phyloP scores from a whole-genome alignment of 495 filamentous ascomycete species.

The Daldinia concentrica region DNA sequence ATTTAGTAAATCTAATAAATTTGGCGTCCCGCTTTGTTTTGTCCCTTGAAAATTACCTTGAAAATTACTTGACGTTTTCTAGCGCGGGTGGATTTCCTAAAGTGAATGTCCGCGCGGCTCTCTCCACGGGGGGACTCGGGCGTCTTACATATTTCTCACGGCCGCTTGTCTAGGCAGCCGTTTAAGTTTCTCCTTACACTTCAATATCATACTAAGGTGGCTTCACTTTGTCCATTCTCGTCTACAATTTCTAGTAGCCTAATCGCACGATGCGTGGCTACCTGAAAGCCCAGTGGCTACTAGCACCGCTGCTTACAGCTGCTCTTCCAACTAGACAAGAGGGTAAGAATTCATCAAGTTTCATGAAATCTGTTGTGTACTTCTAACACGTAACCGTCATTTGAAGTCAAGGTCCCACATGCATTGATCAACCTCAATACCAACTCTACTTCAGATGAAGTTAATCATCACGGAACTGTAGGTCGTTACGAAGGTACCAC shows the following conservation, averaged over 20 bases:
- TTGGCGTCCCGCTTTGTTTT: constrained; percentile 1
- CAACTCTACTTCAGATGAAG: constrained; percentile 13
- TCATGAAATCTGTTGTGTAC: constrained; percentile 6
- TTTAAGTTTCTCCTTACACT: constrained; percentile 31
- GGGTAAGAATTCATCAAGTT: constrained; percentile 16
- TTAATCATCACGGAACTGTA: constrained; percentile 28
- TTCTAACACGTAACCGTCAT: constrained; percentile 23
- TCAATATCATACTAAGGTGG: constrained; percentile 27
- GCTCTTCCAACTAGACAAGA: constrained; percentile 30
- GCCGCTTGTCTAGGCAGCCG: constrained; percentile 41
- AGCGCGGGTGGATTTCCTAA: constrained; percentile 25
- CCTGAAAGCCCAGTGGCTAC: constrained; percentile 39
- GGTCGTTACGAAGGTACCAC: constrained; percentile 11
- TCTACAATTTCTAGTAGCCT: constrained; percentile 27
- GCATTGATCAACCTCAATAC: constrained; percentile 41
- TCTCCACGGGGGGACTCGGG: constrained; percentile 14
- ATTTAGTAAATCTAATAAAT: not conserved
- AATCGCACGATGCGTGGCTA: constrained; percentile 48
- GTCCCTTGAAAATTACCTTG: constrained; percentile 5
- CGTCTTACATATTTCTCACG: constrained; percentile 39
- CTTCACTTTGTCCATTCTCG: constrained; percentile 10
- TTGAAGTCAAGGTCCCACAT: constrained; percentile 15
- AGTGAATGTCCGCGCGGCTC: constrained; percentile 38
- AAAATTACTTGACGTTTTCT: constrained; percentile 7
- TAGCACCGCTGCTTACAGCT: constrained; percentile 46